Conservation (phyloP, 192 early-diverging fungal species). For the Phlyctochytrium arcticum region DNA sequence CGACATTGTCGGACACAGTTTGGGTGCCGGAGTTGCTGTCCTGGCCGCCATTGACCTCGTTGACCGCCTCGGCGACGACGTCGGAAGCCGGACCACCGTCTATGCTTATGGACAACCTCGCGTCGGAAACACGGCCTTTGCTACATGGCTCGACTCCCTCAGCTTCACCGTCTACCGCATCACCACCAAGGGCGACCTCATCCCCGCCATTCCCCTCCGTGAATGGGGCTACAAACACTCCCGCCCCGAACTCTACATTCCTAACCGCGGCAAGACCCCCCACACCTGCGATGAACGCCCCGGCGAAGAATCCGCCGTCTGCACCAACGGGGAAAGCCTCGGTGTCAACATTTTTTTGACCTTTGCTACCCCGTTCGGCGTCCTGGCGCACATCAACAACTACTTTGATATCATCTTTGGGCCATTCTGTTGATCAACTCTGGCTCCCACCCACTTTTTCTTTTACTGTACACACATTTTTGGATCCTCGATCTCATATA, state of each 20-base stretch:
- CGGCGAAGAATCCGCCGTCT: conserved; percentile 5
- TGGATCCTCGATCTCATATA: too few species aligned
- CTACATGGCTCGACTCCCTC: conserved; percentile 10
- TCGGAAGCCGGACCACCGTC: background rate
- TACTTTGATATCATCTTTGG: conserved; percentile 4
- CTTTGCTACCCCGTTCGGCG: conserved; percentile 5
- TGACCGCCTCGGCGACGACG: background rate
- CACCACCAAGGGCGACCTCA: background rate
- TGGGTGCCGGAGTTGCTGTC: conserved; percentile 1
- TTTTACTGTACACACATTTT: too few species aligned
- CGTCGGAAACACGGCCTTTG: conserved; percentile 10
- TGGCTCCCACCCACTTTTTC: too few species aligned
- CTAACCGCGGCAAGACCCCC: background rate
- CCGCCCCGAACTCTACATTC: conserved; percentile 4
- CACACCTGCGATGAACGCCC: background rate
- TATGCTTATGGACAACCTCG: conserved; percentile 12
- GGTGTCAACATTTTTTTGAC: background rate
- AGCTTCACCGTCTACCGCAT: conserved; percentile 3
- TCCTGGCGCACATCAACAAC: conserved; percentile 6
- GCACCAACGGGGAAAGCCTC: conserved; percentile 5
- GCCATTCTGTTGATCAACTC: conserved; percentile 22
- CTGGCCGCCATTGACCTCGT: conserved; percentile 4
- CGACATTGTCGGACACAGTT: background rate
- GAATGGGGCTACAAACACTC: conserved; percentile 16
- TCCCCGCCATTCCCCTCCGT: conserved; percentile 13